Base-by-base conservation (phyloP, 345 rosid species). In the Eucalyptus melliodora region DNA sequence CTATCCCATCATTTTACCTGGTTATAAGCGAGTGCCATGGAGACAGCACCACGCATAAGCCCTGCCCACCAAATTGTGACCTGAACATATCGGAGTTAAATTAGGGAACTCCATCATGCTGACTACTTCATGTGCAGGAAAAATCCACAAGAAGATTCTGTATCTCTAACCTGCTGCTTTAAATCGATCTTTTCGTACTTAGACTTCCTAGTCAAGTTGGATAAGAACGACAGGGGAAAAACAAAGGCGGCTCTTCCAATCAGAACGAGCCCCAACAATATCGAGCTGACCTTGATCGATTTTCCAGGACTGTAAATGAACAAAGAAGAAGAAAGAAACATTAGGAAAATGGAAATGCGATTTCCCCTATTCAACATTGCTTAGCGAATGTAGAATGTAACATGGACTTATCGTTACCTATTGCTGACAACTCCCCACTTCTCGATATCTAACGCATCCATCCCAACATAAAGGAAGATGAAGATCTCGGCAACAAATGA, bases 31-130 rank as follows among this genome's bases (percentile, higher is more conserved):
- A 94, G 94, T 21, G 95, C 95, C 93, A 94, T 92, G 26, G 95
- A 94, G 86, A 94, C 95, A 44, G 93, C 93, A n/a, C 93, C 94
- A 9, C 95, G 92, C 94, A 93, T 93, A 16, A 93, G 93, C 34
- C 95, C 95, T 16, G 95, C 94, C 95, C 95, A 93, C 94, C 95
- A 93, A 50, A 93, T 92, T 7, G 92, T 92, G 60, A 93, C 91
- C 95, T 93, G 90, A 87, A 86, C 86, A 90, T 56, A 42, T 34
- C 49, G 4, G 27, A 77, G 83, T 37, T 37, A 37, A 37, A 21
- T 77, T 77, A 37, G 83, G 83, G 24, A 37, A 40, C 26, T 77
- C 27, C 47, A 77, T 40, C 47, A 77, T 77, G 83, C 47, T 40
- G 27, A 37, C 15, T 40, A 77, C 27, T 27, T 77, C 12, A 72